Percentiles rank a stretch among this genome's conserved stretches.
These are phyloP conservation scores for Ceratocystis destructans DNA, from an alignment of 2,329 filamentous ascomycete species.

Conservation along the genomic window DNA sequence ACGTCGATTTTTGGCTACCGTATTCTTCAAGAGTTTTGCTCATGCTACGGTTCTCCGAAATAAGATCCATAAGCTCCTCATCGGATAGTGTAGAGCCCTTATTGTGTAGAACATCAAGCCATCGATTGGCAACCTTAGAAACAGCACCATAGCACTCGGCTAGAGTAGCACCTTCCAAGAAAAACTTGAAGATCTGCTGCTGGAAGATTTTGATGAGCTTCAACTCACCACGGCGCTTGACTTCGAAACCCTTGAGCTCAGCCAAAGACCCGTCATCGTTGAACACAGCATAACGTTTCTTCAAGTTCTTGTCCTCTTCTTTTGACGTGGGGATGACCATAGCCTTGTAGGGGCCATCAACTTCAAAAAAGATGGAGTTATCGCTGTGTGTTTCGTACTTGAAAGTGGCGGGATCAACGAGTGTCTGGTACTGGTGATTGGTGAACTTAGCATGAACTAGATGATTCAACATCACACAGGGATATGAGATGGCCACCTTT, in stretches of 20 bases:
- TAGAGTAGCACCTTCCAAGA: conserved; percentile 78
- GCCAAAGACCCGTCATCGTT: conserved; percentile 93
- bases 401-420: conserved; percentile 65
- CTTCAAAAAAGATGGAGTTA: conserved; percentile 98
- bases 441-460: conserved; percentile 89
- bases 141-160: conserved; percentile 82
- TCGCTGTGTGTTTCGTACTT: conserved; percentile 95
- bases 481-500: conserved; percentile 92
- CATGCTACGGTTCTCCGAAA: conserved; percentile 99
- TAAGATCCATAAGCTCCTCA: conserved; percentile 96
- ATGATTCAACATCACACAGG: conserved; percentile 98
- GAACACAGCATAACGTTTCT: conserved; percentile 98
- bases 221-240: conserved; percentile 92
- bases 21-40: conserved; percentile 94
- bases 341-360: conserved; percentile 91
- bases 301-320: conserved; percentile 98
- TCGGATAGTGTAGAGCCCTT: conserved; percentile 83
- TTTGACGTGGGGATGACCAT: conserved; percentile 97
- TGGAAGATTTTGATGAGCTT: conserved; percentile 99
- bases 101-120: conserved; percentile 86
- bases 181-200: conserved; percentile 98
- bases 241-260: conserved; percentile 92
- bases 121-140: conserved; percentile 86
- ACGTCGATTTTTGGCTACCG: conserved; percentile 86
- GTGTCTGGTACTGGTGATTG: conserved; percentile 91